phyloP scores from a whole-genome alignment of 805 yeast species.

The Ogataea nitratoaversa region DNA sequence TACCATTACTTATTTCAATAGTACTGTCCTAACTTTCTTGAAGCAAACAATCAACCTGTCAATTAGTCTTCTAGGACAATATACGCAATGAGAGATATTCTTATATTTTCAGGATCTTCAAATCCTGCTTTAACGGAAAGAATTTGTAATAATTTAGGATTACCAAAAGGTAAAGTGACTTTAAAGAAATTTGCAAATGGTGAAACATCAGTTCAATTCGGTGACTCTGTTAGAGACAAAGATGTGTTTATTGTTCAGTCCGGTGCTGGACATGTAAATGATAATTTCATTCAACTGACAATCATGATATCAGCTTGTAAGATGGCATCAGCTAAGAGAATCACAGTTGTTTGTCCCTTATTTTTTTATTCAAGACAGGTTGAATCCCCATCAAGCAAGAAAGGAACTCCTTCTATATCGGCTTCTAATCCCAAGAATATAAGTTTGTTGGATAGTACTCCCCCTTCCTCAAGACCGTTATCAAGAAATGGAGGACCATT shows the following conservation, averaged over 20 bases:
- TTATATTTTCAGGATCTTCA: slow-evolving; percentile 86
- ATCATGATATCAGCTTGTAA: slow-evolving; percentile 90
- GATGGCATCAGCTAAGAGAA: slow-evolving; percentile 82
- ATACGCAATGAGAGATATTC: slow-evolving; percentile 66
- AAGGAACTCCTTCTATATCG: slow-evolving; percentile 63
- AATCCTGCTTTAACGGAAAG: slow-evolving; percentile 73
- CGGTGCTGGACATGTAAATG: slow-evolving; percentile 87
- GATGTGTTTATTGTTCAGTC: slow-evolving; percentile 89
- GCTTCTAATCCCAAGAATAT: slow-evolving; percentile 10
- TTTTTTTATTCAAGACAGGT: slow-evolving; percentile 97
- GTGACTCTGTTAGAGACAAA: slow-evolving; percentile 90
- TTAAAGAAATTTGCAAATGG: slow-evolving; percentile 80
- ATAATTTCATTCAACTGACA: slow-evolving; percentile 75
- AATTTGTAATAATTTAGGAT: slow-evolving; percentile 74
- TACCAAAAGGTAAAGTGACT: slow-evolving; percentile 63
- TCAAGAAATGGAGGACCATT: slow-evolving; percentile 28
- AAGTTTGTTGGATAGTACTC: slow-evolving; percentile 36
- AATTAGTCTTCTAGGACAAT: neutral
- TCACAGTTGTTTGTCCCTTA: slow-evolving; percentile 86
- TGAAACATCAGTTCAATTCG: slow-evolving; percentile 82
- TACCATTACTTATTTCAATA: too few species aligned
- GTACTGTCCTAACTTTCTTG: too few species aligned
- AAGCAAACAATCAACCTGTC: too few species aligned
- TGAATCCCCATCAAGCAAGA: slow-evolving; percentile 77
- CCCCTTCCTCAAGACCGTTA: slow-evolving; percentile 43